Percentiles rank a stretch among this genome's conserved stretches.
These are phyloP conservation scores for Trematosphaeria pertusa DNA, from an alignment of 2,329 filamentous ascomycete genomes.

Conservation along the genomic window DNA sequence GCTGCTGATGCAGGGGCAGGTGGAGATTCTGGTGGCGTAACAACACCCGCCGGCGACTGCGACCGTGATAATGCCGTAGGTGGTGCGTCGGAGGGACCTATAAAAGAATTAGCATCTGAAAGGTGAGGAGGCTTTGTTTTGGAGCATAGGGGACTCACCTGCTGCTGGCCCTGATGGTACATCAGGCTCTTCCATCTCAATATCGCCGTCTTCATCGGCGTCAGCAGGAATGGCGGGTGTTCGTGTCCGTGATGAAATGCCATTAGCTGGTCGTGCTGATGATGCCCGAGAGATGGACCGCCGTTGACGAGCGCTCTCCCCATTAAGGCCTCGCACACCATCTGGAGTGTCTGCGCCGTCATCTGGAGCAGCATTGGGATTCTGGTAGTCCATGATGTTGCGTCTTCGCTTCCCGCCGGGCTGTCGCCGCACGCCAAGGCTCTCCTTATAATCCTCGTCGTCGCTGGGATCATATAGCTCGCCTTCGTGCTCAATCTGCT, in stretches of 20 bases:
- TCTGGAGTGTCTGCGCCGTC: constrained; percentile 36
- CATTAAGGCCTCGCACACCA: constrained; percentile 37
- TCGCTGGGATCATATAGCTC: constrained; percentile 80
- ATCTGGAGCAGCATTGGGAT: constrained; percentile 55
- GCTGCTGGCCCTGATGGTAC: constrained; percentile 20
- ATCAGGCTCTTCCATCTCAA: constrained; percentile 43
- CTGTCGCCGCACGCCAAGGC: constrained; percentile 73
- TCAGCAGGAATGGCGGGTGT: constrained; percentile 34
- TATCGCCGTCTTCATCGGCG: constrained; percentile 44
- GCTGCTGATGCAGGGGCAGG: constrained; percentile 22
- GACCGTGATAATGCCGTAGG: constrained; percentile 19
- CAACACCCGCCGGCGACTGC: constrained; percentile 39
- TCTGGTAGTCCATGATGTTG: constrained; percentile 68
- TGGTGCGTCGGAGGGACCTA: constrained; percentile 13
- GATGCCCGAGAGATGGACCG: constrained; percentile 35
- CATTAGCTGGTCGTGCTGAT: constrained; percentile 24
- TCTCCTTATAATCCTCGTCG: constrained; percentile 79
- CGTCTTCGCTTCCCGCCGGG: constrained; percentile 56
- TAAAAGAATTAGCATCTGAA: not conserved
- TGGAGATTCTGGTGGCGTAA: constrained; percentile 47
- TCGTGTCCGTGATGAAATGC: constrained; percentile 30
- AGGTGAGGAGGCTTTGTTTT: no score
- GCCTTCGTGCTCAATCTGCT: constrained; percentile 75
- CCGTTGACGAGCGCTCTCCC: constrained; percentile 38
- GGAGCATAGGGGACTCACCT: not conserved